Evolutionary conservation across 1,139 yeast species (phyloP).

Genomic region (Casaregolazyma suthepensis): DNA sequence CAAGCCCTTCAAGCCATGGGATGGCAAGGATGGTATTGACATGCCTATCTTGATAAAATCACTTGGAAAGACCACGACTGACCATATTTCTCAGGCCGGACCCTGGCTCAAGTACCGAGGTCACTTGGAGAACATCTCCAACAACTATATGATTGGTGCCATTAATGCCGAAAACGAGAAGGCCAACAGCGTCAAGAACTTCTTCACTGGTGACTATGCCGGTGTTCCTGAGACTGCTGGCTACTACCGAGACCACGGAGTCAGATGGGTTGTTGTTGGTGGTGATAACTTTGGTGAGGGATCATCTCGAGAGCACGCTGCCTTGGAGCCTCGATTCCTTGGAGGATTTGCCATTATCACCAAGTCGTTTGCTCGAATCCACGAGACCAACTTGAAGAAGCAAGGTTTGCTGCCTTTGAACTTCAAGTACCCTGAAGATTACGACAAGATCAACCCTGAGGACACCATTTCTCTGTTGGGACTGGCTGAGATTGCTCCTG

Average conservation of each 20-base stretch:
- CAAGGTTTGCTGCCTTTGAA: slow-evolving; percentile 96
- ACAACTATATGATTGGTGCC: slow-evolving; percentile 99
- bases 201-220: slow-evolving; percentile 82
- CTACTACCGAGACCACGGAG: slow-evolving; percentile 88
- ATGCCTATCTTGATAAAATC: slow-evolving; percentile 96
- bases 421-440: slow-evolving; percentile 82
- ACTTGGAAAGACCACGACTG: slow-evolving; percentile 97
- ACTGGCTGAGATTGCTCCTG: slow-evolving; percentile 83
- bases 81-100: slow-evolving; percentile 99
- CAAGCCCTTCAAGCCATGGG: slow-evolving; percentile 91
- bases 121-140: slow-evolving; percentile 97
- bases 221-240: slow-evolving; percentile 97
- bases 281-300: slow-evolving; percentile 99
- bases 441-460: slow-evolving; percentile 87
- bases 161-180: slow-evolving; percentile 94
- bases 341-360: slow-evolving; percentile 87
- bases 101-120: slow-evolving; percentile 99
- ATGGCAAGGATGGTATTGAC: slow-evolving; percentile 85
- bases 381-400: slow-evolving; percentile 84
- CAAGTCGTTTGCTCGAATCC: slow-evolving; percentile 95
- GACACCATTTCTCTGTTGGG: slow-evolving; percentile 89
- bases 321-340: slow-evolving; percentile 86
- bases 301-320: slow-evolving; percentile 98
- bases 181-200: slow-evolving; percentile 88
- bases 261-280: slow-evolving; percentile 90